A percentile compares a stretch with the other conserved stretches of the same genome.
phyloP scores from a whole-genome alignment of 371 early-diverging fungal species.

The Rhizoclosmatium hyalinum region DNA sequence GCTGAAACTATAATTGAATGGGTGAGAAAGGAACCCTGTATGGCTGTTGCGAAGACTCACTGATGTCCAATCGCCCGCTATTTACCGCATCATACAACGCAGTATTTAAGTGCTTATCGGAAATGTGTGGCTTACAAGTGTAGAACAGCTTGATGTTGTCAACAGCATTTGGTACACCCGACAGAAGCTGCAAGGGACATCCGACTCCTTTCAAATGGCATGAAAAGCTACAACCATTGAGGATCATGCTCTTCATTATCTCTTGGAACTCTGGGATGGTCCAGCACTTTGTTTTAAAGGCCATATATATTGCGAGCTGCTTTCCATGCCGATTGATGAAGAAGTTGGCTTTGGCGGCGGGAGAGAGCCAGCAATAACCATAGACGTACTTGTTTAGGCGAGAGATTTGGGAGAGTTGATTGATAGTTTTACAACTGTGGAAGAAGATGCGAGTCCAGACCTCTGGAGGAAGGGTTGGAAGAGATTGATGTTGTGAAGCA shows the following conservation, averaged over 20 bases:
- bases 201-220: neutral
- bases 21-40: too few species aligned
- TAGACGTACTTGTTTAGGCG: slow-evolving; percentile 7
- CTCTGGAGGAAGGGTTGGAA: too few species aligned
- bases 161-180: neutral
- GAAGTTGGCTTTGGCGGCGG: slow-evolving; percentile 11
- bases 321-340: neutral
- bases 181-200: neutral
- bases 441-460: neutral
- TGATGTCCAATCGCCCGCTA: too few species aligned
- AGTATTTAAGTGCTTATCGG: neutral
- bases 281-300: neutral
- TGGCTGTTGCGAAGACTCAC: too few species aligned
- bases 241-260: neutral
- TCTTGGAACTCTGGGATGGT: neutral
- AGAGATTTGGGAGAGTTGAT: neutral
- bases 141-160: neutral
- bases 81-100: too few species aligned
- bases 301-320: neutral
- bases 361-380: slow-evolving; percentile 9
- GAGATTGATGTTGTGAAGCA: too few species aligned
- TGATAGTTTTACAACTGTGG: neutral
- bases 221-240: neutral
- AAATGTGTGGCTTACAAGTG: neutral
- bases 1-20: too few species aligned